phyloP scores from a whole-genome alignment of 306 rosid species.

The Quercus rubra region DNA sequence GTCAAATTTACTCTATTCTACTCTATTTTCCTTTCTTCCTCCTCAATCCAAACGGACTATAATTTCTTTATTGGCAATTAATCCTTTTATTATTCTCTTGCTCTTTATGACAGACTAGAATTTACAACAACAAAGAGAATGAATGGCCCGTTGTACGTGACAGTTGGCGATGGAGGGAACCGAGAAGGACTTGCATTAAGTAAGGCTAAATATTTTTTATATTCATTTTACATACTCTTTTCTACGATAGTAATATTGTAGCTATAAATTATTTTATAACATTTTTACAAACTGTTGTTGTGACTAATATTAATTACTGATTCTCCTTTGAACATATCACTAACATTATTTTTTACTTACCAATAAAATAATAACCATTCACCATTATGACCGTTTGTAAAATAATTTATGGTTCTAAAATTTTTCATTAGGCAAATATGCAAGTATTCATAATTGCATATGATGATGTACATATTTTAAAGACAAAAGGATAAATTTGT shows the following conservation, averaged over 20 bases:
- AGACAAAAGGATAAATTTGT: no score
- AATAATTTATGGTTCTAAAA: no score
- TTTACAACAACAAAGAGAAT: conserved; percentile 48
- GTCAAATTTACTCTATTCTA: rapidly evolving
- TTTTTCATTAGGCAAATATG: no score
- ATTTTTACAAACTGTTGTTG: rapidly evolving
- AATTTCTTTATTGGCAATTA: neutral
- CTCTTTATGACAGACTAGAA: conserved; percentile 41
- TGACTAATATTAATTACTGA: no score
- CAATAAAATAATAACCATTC: no score
- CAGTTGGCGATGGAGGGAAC: conserved; percentile 76
- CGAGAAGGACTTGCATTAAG: conserved; percentile 72
- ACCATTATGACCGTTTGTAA: no score
- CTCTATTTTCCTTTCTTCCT: rapidly evolving
- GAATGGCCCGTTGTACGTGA: conserved; percentile 61
- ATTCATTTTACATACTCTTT: no score
- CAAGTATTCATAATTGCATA: no score
- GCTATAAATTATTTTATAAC: rapidly evolving
- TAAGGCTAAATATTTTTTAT: conserved; percentile 17
- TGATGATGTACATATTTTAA: no score
- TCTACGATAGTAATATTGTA: rapidly evolving
- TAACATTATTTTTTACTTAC: no score
- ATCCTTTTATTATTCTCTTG: neutral
- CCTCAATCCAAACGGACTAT: rapidly evolving
- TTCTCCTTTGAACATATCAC: rapidly evolving